A percentile compares a stretch with the other conserved stretches of the same genome.
These are phyloP conservation scores for Amanita exitialis DNA, from an alignment of 768 basidiomycete species.

Conservation along the genomic window DNA sequence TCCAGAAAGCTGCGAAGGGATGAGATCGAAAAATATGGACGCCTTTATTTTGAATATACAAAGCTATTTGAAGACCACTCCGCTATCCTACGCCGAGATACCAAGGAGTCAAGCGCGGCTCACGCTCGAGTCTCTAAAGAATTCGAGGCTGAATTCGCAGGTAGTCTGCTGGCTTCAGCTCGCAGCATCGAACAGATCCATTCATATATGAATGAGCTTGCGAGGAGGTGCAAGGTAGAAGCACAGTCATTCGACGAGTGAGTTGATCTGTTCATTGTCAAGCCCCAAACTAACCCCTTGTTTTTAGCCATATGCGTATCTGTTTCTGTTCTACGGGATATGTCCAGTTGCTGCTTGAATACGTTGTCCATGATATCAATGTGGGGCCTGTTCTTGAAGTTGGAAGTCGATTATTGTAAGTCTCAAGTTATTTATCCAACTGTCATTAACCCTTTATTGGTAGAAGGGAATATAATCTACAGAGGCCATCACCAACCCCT, in stretches of 20 bases:
- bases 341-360: neutral
- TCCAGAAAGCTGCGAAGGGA: neutral
- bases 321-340: neutral
- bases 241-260: neutral
- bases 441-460: neutral
- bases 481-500: conserved; percentile 1
- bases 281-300: neutral
- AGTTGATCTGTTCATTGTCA: neutral
- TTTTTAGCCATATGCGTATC: neutral
- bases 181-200: neutral
- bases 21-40: neutral
- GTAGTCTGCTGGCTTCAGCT: neutral
- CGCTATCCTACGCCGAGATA: neutral
- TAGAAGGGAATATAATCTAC: neutral
- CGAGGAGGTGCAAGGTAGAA: neutral
- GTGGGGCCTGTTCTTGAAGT: neutral
- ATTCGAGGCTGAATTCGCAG: neutral
- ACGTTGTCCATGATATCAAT: neutral
- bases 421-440: neutral
- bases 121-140: neutral
- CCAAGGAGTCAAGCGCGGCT: neutral
- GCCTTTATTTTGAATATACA: neutral
- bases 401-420: neutral
- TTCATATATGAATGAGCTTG: neutral
- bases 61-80: neutral